These are phyloP conservation scores for Rhodocollybia butyracea DNA, from an alignment of 768 basidiomycete species.

Conservation along the genomic window DNA sequence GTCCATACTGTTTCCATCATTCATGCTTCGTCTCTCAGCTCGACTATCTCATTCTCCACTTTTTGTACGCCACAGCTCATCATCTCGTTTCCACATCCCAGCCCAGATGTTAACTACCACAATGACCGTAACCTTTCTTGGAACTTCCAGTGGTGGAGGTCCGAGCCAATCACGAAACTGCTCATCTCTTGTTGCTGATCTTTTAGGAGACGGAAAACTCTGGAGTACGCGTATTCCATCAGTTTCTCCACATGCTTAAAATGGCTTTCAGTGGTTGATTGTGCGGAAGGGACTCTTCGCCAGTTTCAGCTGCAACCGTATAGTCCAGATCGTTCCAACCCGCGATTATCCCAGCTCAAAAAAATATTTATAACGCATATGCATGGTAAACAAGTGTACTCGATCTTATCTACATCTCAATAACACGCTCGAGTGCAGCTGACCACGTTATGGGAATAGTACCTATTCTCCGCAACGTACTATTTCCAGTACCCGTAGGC, in stretches of 20 bases:
- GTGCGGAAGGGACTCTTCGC: slow-evolving; percentile 75
- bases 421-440: slow-evolving; percentile 31
- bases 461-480: slow-evolving; percentile 57
- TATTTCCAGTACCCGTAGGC: slow-evolving; percentile 42
- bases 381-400: slow-evolving; percentile 55
- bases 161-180: slow-evolving; percentile 73
- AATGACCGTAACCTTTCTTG: slow-evolving; percentile 68
- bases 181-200: slow-evolving; percentile 65
- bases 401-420: not conserved
- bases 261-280: slow-evolving; percentile 65
- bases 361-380: slow-evolving; percentile 86
- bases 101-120: slow-evolving; percentile 28
- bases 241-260: slow-evolving; percentile 8
- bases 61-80: not conserved
- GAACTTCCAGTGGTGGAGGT: slow-evolving; percentile 76
- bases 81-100: slow-evolving; percentile 9
- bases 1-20: too few relatives aligned
- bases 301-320: slow-evolving; percentile 62
- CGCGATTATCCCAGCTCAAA: slow-evolving; percentile 40
- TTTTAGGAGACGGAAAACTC: slow-evolving; percentile 49
- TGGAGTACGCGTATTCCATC: slow-evolving; percentile 54
- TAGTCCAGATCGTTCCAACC: slow-evolving; percentile 13
- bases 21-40: too few relatives aligned
- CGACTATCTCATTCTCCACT: not conserved
- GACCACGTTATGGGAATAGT: slow-evolving; percentile 78